phyloP scores from a whole-genome alignment of 164 flowering plant species.

The Amborella trichopoda region DNA sequence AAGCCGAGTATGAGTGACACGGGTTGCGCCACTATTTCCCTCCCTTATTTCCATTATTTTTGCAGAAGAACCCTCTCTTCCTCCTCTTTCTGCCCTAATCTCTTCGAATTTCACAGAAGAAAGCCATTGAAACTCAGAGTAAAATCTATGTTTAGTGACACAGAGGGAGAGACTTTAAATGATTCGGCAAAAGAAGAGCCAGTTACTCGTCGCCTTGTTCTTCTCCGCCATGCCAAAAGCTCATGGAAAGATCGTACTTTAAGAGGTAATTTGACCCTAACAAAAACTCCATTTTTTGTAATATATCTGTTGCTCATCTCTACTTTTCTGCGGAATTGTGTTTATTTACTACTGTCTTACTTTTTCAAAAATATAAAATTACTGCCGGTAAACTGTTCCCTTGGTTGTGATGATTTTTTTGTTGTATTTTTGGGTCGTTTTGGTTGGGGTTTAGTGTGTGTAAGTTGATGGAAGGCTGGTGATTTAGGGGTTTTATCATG shows the following conservation, averaged over 20 bases:
- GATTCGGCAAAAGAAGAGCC: slow-evolving; percentile 4
- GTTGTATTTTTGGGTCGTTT: neutral
- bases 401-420: neutral
- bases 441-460: neutral
- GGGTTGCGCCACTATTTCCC: too few species aligned
- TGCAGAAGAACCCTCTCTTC: neutral
- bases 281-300: neutral
- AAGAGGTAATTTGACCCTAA: slow-evolving; percentile 28
- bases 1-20: too few species aligned
- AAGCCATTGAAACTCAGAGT: slow-evolving; percentile 6
- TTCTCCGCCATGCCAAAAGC: slow-evolving; percentile 75
- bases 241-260: slow-evolving; percentile 47
- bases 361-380: neutral
- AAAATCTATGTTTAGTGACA: slow-evolving; percentile 12
- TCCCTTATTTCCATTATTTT: neutral
- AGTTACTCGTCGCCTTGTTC: slow-evolving; percentile 56
- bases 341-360: neutral
- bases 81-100: neutral
- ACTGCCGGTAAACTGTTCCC: neutral
- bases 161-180: slow-evolving; percentile 7
- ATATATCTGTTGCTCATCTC: too few species aligned
- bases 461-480: too few species aligned
- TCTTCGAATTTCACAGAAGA: neutral
- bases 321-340: neutral
- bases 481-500: too few species aligned